phyloP scores from a whole-genome alignment of 2,329 filamentous ascomycete species.

The Diaporthe nobilis region DNA sequence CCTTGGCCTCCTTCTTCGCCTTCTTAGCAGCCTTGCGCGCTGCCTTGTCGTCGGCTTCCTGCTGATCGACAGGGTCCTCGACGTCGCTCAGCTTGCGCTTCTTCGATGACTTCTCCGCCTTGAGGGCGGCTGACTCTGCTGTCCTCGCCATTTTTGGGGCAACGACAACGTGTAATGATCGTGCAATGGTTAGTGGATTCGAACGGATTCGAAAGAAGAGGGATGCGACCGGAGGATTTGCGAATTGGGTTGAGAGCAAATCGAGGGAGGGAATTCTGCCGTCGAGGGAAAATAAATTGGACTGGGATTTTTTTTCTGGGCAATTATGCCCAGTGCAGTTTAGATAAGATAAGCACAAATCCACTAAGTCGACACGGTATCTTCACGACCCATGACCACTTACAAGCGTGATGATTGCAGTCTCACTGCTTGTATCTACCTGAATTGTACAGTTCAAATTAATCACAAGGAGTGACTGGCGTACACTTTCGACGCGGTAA shows the following conservation, averaged over 20 bases:
- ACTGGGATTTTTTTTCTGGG: not conserved
- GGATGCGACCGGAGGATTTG: not conserved
- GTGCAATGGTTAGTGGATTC: not conserved
- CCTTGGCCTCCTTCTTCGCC: constrained; percentile 33
- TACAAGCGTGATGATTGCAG: not conserved
- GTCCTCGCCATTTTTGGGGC: constrained; percentile 34
- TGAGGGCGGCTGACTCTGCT: constrained; percentile 27
- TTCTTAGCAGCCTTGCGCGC: constrained; percentile 35
- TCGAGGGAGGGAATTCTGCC: constrained; percentile 6
- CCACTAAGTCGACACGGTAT: not conserved
- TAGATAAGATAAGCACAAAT: constrained; percentile 39
- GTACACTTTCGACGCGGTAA: not conserved
- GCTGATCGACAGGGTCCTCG: constrained; percentile 33
- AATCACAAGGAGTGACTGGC: not conserved
- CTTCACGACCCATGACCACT: not conserved
- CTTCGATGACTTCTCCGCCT: constrained; percentile 38
- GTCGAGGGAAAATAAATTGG: constrained; percentile 33
- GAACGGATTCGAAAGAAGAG: not conserved
- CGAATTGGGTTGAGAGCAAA: not conserved
- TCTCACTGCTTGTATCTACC: not conserved
- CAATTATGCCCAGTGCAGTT: constrained; percentile 1
- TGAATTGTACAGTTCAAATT: not conserved
- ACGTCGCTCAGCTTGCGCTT: constrained; percentile 42
- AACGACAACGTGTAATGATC: not conserved
- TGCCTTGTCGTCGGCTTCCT: constrained; percentile 36